These are phyloP conservation scores for Moniliella sp. DNA, from an alignment of 1,284 basidiomycete species.

Conservation along the genomic window DNA sequence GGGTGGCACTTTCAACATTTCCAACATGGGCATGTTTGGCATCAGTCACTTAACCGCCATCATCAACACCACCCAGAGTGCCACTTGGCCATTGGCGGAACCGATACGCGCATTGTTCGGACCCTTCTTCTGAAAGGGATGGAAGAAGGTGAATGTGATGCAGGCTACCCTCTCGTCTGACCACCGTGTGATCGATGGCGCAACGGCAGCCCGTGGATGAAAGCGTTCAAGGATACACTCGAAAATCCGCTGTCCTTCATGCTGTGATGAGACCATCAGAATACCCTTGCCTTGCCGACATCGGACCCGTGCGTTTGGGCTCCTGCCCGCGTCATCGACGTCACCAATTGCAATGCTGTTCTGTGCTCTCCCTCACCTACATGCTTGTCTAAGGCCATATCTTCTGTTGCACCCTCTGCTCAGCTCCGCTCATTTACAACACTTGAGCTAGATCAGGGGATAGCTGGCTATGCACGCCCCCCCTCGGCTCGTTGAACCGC, in stretches of 20 bases:
- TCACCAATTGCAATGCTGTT: no score
- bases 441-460: no score
- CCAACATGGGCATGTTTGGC: slow-evolving; percentile 96
- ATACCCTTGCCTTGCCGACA: no score
- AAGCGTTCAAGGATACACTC: slow-evolving; percentile 84
- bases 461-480: no score
- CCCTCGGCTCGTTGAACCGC: no score
- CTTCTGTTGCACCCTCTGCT: no score
- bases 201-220: slow-evolving; percentile 44
- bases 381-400: no score
- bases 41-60: slow-evolving; percentile 82
- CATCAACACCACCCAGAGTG: slow-evolving; percentile 94
- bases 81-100: slow-evolving; percentile 79
- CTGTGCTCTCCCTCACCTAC: no score
- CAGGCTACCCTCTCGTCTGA: slow-evolving; percentile 91
- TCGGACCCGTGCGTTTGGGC: no score
- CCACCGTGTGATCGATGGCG: slow-evolving; percentile 46
- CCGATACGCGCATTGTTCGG: slow-evolving; percentile 64
- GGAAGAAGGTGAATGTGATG: slow-evolving; percentile 52
- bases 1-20: slow-evolving; percentile 96
- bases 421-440: no score
- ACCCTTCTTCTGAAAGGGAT: slow-evolving; percentile 43
- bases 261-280: no score
- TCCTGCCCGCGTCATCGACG: no score
- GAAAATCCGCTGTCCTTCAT: slow-evolving; percentile 93